phyloP scores from a whole-genome alignment of 2,329 filamentous ascomycete genomes.

The Aspergillus flavus region DNA sequence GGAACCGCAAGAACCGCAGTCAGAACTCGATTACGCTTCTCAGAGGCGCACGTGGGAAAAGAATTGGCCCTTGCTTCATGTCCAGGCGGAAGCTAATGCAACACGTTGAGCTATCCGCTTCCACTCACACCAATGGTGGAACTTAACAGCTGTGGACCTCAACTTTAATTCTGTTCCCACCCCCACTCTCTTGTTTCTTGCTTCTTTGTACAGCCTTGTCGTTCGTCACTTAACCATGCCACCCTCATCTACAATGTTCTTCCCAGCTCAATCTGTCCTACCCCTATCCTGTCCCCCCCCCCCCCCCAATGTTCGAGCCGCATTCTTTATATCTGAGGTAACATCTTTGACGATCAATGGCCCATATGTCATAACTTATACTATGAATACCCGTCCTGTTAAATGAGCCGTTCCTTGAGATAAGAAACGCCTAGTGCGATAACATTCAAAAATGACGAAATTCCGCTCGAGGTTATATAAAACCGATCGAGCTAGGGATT shows the following conservation, averaged over 20 bases:
- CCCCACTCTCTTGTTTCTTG: not conserved
- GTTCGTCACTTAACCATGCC: not conserved
- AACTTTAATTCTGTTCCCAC: slow-evolving; percentile 5
- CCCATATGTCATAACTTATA: not conserved
- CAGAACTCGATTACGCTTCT: not conserved
- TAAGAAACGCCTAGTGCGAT: not conserved
- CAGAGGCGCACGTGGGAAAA: slow-evolving; percentile 17
- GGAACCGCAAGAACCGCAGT: not conserved
- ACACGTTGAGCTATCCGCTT: slow-evolving; percentile 1
- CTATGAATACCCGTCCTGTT: not conserved
- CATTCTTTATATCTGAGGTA: not conserved
- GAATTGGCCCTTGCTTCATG: slow-evolving; percentile 18
- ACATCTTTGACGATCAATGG: not conserved
- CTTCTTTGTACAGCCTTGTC: too few species aligned
- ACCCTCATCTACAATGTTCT: not conserved
- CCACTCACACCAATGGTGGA: not conserved
- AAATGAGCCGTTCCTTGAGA: not conserved
- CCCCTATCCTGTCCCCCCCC: not conserved
- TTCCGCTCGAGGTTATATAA: slow-evolving; percentile 43
- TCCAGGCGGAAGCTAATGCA: slow-evolving; percentile 9
- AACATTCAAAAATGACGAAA: slow-evolving; percentile 31
- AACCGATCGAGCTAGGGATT: slow-evolving; percentile 47
- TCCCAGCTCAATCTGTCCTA: not conserved
- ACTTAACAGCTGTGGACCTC: not conserved
- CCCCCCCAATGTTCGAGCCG: not conserved